These are phyloP conservation scores for Schizopora paradoxa DNA, from an alignment of 1,284 basidiomycete species.

Conservation along the genomic window DNA sequence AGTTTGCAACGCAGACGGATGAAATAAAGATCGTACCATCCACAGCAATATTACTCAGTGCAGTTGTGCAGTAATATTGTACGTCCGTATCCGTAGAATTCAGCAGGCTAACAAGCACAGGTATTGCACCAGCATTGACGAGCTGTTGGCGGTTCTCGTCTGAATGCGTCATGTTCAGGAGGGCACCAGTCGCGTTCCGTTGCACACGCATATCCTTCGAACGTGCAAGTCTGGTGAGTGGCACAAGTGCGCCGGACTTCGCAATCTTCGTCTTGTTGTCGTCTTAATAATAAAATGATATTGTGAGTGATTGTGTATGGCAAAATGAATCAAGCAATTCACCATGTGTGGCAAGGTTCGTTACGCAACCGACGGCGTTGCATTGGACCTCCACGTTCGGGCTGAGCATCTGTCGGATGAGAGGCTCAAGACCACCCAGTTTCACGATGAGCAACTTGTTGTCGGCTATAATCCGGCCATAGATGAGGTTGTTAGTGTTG, in stretches of 20 bases:
- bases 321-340: constrained; percentile 6
- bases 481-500: constrained; percentile 18
- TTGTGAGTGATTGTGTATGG: neutral
- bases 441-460: constrained; percentile 99
- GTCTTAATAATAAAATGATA: constrained; percentile 42
- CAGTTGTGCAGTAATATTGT: constrained; percentile 99
- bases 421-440: constrained; percentile 93
- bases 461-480: constrained; percentile 62
- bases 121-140: constrained; percentile 97
- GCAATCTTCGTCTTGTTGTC: constrained; percentile 99
- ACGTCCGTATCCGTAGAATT: constrained; percentile 99
- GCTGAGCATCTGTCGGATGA: constrained; percentile 98
- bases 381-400: constrained; percentile 99
- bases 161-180: constrained; percentile 99
- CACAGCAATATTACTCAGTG: constrained; percentile 96
- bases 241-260: constrained; percentile 96
- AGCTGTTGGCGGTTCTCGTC: constrained; percentile 99
- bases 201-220: constrained; percentile 99
- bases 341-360: constrained; percentile 98
- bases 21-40: constrained; percentile 57
- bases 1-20: neutral
- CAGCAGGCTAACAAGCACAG: constrained; percentile 91
- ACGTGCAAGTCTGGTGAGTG: constrained; percentile 91
- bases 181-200: constrained; percentile 95
- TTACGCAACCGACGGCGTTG: constrained; percentile 99